A percentile compares a stretch with the other conserved stretches of the same genome.
These are phyloP conservation scores for Talaromyces sp. DNA, from an alignment of 2,329 filamentous ascomycete genomes.

Conservation along the genomic window DNA sequence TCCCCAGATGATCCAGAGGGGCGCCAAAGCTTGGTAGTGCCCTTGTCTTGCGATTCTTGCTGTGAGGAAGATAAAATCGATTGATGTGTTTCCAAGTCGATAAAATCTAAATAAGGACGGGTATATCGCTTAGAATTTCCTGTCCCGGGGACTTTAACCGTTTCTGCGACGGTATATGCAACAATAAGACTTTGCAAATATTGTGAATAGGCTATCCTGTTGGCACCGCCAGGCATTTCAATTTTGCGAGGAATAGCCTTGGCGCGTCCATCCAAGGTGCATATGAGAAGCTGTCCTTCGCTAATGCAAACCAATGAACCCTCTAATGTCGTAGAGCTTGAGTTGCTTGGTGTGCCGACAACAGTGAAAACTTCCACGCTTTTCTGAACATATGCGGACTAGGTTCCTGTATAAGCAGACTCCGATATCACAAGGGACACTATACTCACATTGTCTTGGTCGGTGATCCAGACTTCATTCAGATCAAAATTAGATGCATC, in stretches of 20 bases:
- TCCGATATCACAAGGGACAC: not conserved
- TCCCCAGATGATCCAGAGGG: conserved; percentile 33
- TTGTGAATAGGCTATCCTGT: conserved; percentile 40
- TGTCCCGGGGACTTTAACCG: conserved; percentile 16
- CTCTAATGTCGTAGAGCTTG: conserved; percentile 23
- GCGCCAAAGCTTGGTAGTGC: conserved; percentile 16
- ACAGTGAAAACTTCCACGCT: conserved; percentile 31
- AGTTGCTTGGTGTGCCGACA: conserved; percentile 20
- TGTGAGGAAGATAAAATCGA: conserved; percentile 13
- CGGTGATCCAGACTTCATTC: conserved; percentile 36
- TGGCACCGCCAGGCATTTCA: conserved; percentile 36
- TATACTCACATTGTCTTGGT: conserved; percentile 35
- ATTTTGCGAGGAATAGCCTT: conserved; percentile 38
- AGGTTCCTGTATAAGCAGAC: conserved; percentile 10
- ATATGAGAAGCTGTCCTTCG: conserved; percentile 43
- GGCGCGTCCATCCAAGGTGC: conserved; percentile 39
- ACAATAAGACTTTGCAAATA: conserved; percentile 45
- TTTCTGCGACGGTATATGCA: conserved; percentile 33
- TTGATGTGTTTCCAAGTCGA: conserved; percentile 30
- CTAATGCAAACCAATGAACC: conserved; percentile 45
- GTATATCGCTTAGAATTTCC: conserved; percentile 26
- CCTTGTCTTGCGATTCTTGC: not conserved
- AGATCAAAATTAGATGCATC: conserved; percentile 22
- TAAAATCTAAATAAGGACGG: conserved; percentile 32
- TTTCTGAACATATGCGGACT: conserved; percentile 35